phyloP scores from a whole-genome alignment of 768 basidiomycete species.

The Boletus reticuloceps region DNA sequence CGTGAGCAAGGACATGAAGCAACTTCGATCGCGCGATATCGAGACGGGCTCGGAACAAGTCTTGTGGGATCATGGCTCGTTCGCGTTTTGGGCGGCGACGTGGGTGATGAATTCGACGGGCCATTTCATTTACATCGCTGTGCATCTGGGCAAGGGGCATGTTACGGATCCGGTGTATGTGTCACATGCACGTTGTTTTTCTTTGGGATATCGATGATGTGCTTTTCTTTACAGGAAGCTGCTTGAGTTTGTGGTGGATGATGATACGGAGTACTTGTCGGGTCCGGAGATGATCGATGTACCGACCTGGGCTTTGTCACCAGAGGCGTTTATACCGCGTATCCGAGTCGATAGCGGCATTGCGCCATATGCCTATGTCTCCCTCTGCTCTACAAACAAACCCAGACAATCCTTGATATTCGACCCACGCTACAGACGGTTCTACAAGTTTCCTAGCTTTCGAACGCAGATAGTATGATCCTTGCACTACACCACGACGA shows the following conservation, averaged over 20 bases:
- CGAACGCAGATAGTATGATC: constrained; percentile 10
- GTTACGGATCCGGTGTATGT: constrained; percentile 18
- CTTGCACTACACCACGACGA: not conserved
- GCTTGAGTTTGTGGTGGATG: constrained; percentile 16
- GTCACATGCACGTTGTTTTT: not conserved
- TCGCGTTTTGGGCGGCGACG: constrained; percentile 7
- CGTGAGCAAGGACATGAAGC: constrained; percentile 13
- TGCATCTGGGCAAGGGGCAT: constrained; percentile 8
- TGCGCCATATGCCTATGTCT: constrained; percentile 15
- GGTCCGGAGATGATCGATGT: constrained; percentile 13
- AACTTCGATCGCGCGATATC: constrained; percentile 9
- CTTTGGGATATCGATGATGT: not conserved
- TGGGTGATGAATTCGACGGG: constrained; percentile 6
- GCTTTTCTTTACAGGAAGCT: constrained; percentile 7
- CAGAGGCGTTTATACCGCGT: constrained; percentile 11
- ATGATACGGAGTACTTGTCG: constrained; percentile 13
- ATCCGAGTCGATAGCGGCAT: constrained; percentile 9
- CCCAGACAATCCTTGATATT: constrained; percentile 17
- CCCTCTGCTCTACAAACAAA: constrained; percentile 7
- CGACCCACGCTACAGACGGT: constrained; percentile 10
- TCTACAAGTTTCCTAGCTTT: constrained; percentile 22
- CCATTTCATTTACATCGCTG: constrained; percentile 14
- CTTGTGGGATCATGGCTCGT: constrained; percentile 15
- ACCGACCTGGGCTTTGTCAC: constrained; percentile 9
- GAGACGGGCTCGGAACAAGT: constrained; percentile 12